phyloP scores from a whole-genome alignment of 1,284 basidiomycete species.

The Tylopilus orsonianus region DNA sequence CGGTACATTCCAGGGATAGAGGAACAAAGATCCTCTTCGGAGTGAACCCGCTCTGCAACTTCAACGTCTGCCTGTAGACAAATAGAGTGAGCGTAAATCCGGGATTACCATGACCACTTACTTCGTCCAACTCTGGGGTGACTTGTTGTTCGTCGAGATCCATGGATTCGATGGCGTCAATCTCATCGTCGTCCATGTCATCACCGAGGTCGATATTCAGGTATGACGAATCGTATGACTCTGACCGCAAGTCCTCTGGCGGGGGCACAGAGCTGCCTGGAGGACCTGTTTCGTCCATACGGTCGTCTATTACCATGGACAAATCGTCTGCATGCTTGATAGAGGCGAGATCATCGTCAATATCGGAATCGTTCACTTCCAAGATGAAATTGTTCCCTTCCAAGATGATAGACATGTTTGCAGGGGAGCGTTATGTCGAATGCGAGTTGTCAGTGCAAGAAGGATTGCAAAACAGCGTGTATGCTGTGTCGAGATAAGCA shows the following conservation, averaged over 20 bases:
- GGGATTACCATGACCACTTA: neutral
- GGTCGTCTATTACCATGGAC: constrained; percentile 11
- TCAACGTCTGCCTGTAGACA: constrained; percentile 17
- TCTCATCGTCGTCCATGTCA: constrained; percentile 20
- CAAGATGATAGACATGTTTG: constrained; percentile 22
- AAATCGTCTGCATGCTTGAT: constrained; percentile 12
- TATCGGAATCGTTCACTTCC: constrained; percentile 14
- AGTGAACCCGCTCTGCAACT: constrained; percentile 2
- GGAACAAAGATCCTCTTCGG: constrained; percentile 30
- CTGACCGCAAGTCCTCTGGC: constrained; percentile 18
- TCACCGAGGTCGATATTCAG: constrained; percentile 15
- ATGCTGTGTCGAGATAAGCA: too few relatives aligned
- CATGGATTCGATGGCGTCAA: constrained; percentile 16
- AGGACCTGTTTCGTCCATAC: constrained; percentile 1
- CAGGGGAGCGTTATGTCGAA: neutral
- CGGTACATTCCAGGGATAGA: constrained; percentile 47
- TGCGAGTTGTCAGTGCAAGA: neutral
- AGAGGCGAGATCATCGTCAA: constrained; percentile 13
- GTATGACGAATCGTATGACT: constrained; percentile 24
- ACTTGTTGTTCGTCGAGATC: constrained; percentile 14
- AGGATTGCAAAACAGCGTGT: too few relatives aligned
- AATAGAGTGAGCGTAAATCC: neutral
- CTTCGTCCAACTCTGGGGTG: constrained; percentile 19
- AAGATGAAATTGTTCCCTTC: too few relatives aligned
- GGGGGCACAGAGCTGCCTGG: constrained; percentile 1